Percentiles rank a stretch among this genome's conserved stretches.
These are phyloP conservation scores for Rhynchospora tenuis DNA, from an alignment of 176 grass and related monocot species.

Conservation along the genomic window DNA sequence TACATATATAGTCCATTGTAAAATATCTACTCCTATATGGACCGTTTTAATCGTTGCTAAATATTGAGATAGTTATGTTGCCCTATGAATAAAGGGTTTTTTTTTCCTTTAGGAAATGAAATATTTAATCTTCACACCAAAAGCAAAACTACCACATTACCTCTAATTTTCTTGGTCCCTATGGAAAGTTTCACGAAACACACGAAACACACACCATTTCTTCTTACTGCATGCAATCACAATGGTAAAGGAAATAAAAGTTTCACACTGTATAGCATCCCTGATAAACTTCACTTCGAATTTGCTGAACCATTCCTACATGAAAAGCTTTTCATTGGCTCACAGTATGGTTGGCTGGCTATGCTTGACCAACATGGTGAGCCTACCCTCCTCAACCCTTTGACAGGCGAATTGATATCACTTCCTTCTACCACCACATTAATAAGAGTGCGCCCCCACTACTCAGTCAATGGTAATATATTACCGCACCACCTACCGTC, in stretches of 20 bases:
- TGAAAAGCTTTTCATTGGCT: background rate
- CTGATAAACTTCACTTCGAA: background rate
- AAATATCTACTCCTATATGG: background rate
- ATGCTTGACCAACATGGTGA: background rate
- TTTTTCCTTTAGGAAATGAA: no score
- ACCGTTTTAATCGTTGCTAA: background rate
- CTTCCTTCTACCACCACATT: constrained; percentile 3
- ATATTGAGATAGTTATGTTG: background rate
- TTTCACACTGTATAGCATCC: background rate
- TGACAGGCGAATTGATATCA: background rate
- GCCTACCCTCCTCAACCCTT: background rate
- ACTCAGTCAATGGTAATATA: background rate
- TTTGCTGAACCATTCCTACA: background rate
- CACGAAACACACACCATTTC: background rate
- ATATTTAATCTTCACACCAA: no score
- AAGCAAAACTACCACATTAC: background rate
- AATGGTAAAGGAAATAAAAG: background rate
- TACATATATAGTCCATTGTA: background rate
- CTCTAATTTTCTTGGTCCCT: background rate
- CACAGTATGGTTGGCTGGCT: background rate
- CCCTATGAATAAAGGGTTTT: background rate
- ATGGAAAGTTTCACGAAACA: background rate
- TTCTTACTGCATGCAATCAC: background rate
- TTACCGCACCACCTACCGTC: background rate
- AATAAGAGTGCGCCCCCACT: background rate